Conservation (phyloP, 202 grass and related monocot genomes). For the Cymbopogon flexuosus region DNA sequence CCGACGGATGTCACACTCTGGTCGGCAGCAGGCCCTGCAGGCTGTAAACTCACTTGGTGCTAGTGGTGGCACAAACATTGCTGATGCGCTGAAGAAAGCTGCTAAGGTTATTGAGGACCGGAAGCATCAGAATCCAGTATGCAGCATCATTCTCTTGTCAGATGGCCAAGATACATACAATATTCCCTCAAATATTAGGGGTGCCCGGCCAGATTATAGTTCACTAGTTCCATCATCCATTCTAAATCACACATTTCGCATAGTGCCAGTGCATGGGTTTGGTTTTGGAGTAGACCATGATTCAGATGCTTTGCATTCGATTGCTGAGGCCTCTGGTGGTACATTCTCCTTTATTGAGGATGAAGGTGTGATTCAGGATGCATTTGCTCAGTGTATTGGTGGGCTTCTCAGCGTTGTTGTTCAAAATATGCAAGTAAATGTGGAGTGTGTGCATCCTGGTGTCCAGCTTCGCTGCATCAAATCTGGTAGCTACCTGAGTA, state of each 20-base stretch:
- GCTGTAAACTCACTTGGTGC: slow-evolving; percentile 86
- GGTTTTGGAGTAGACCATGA: slow-evolving; percentile 86
- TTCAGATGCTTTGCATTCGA: slow-evolving; percentile 70
- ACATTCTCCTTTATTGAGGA: slow-evolving; percentile 97
- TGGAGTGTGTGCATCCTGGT: slow-evolving; percentile 57
- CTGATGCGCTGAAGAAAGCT: slow-evolving; percentile 73
- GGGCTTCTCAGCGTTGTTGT: slow-evolving; percentile 85
- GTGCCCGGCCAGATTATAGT: slow-evolving; percentile 49
- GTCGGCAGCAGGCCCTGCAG: slow-evolving; percentile 58
- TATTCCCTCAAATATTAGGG: slow-evolving; percentile 59
- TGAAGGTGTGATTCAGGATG: slow-evolving; percentile 90
- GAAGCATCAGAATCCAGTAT: slow-evolving; percentile 66
- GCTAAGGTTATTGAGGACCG: slow-evolving; percentile 79
- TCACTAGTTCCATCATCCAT: slow-evolving; percentile 74
- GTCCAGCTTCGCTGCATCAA: slow-evolving; percentile 61
- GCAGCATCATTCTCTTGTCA: slow-evolving; percentile 84
- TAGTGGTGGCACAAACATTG: slow-evolving; percentile 84
- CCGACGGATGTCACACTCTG: slow-evolving; percentile 68
- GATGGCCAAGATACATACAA: slow-evolving; percentile 96
- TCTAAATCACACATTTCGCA: slow-evolving; percentile 31
- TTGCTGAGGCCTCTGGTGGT: slow-evolving; percentile 72
- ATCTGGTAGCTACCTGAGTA: slow-evolving; percentile 77
- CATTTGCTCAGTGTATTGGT: slow-evolving; percentile 97
- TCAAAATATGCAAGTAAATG: slow-evolving; percentile 59
- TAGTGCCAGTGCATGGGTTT: slow-evolving; percentile 72